phyloP scores from a whole-genome alignment of 2,329 filamentous ascomycete species.

The Alternaria conjuncta region DNA sequence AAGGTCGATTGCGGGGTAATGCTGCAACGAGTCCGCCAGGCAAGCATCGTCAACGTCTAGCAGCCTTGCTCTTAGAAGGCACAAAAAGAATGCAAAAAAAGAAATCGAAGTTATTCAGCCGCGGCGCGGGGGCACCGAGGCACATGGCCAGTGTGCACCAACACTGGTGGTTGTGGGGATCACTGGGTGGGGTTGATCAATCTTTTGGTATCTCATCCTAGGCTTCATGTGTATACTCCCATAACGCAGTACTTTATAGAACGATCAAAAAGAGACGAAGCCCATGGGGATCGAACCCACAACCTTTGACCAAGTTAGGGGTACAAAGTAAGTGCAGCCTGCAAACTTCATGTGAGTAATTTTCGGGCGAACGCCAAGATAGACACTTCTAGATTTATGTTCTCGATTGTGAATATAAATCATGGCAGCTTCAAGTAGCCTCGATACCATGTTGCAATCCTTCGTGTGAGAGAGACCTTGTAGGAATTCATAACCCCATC shows the following conservation, averaged over 20 bases:
- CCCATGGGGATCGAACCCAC: conserved; percentile 22
- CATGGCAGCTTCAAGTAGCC: too few species aligned
- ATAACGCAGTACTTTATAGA: neutral
- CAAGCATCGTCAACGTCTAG: neutral
- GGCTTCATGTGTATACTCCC: too few species aligned
- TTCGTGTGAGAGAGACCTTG: too few species aligned
- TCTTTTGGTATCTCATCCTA: too few species aligned
- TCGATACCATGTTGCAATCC: too few species aligned
- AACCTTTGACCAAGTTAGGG: neutral
- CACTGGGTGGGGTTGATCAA: too few species aligned
- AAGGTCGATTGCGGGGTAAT: neutral
- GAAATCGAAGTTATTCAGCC: neutral
- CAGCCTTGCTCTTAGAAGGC: neutral
- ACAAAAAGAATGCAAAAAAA: neutral
- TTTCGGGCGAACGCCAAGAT: too few species aligned
- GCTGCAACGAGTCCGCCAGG: neutral
- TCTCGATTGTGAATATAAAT: too few species aligned
- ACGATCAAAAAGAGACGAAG: conserved; percentile 13
- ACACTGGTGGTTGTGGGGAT: neutral
- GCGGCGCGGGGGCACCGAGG: neutral
- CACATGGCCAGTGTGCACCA: neutral
- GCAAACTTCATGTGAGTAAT: too few species aligned
- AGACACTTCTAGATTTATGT: too few species aligned
- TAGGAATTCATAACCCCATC: too few species aligned
- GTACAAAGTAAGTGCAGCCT: too few species aligned